Conservation (phyloP, 768 basidiomycete genomes). For the Saitozyma sp. region DNA sequence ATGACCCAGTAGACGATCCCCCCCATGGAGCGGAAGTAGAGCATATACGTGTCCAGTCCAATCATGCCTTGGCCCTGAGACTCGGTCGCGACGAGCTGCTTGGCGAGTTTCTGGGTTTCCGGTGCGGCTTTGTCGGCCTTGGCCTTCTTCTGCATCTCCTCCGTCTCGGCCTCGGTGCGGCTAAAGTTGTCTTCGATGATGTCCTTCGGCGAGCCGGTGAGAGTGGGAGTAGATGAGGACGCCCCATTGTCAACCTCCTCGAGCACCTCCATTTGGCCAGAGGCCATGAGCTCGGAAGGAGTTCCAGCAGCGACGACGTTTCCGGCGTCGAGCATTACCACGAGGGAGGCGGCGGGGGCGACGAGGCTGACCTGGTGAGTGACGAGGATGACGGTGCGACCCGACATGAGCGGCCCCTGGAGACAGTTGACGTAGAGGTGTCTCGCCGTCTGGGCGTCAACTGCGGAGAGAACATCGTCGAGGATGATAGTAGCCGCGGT, state of each 20-base stretch:
- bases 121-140: slow-evolving; percentile 14
- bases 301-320: slow-evolving; percentile 36
- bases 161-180: slow-evolving; percentile 26
- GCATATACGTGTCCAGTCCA: slow-evolving; percentile 34
- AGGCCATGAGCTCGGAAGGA: slow-evolving; percentile 30
- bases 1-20: slow-evolving; percentile 40
- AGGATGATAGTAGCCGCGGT: slow-evolving; percentile 45
- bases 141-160: slow-evolving; percentile 39
- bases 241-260: slow-evolving; percentile 22
- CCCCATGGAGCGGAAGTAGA: slow-evolving; percentile 46
- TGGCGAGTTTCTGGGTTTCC: slow-evolving; percentile 22
- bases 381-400: slow-evolving; percentile 46
- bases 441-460: slow-evolving; percentile 50
- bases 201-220: slow-evolving; percentile 19
- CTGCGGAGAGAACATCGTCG: slow-evolving; percentile 50
- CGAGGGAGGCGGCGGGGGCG: slow-evolving; percentile 41
- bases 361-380: slow-evolving; percentile 52
- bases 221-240: slow-evolving; percentile 9
- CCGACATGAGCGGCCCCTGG: slow-evolving; percentile 30
- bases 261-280: slow-evolving; percentile 34
- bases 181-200: slow-evolving; percentile 39
- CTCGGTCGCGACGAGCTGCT: slow-evolving; percentile 47
- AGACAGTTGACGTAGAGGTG: slow-evolving; percentile 42
- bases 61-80: slow-evolving; percentile 39
- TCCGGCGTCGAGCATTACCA: slow-evolving; percentile 46